A percentile compares a stretch with the other conserved stretches of the same genome.
phyloP scores from a whole-genome alignment of 495 filamentous ascomycete genomes.

The Aspergillus coremiiformis region DNA sequence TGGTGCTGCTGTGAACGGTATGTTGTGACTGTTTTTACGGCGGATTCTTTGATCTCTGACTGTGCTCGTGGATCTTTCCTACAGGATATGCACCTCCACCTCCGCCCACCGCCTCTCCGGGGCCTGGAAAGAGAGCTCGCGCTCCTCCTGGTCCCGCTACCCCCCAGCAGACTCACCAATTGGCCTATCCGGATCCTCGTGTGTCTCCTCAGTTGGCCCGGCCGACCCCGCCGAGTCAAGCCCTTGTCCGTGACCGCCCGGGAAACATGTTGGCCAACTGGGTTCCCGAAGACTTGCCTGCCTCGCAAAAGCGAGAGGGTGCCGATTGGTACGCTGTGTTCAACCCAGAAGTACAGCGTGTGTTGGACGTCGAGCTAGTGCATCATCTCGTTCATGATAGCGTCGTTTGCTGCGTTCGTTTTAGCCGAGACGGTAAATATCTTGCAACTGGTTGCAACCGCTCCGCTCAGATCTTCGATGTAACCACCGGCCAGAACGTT shows the following conservation, averaged over 20 bases:
- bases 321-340: constrained; percentile 85
- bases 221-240: constrained; percentile 62
- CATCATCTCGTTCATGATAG: constrained; percentile 81
- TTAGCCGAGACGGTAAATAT: constrained; percentile 82
- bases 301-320: constrained; percentile 74
- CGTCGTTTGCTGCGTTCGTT: constrained; percentile 85
- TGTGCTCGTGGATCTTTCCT: not conserved
- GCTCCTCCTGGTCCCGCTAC: constrained; percentile 70
- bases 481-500: constrained; percentile 67
- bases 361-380: constrained; percentile 81
- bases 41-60: constrained; percentile 24
- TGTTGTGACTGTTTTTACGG: constrained; percentile 27
- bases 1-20: constrained; percentile 60
- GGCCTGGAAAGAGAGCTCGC: constrained; percentile 60
- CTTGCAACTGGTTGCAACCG: constrained; percentile 85
- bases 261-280: constrained; percentile 83
- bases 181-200: constrained; percentile 74
- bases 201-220: constrained; percentile 82
- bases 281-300: constrained; percentile 74
- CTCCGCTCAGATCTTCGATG: constrained; percentile 86
- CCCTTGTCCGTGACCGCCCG: constrained; percentile 48
- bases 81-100: constrained; percentile 63
- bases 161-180: constrained; percentile 77
- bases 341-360: constrained; percentile 75
- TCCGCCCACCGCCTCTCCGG: constrained; percentile 78